Base-by-base conservation (phyloP, 805 yeast species). In the Metschnikowia baotianmanensis region DNA sequence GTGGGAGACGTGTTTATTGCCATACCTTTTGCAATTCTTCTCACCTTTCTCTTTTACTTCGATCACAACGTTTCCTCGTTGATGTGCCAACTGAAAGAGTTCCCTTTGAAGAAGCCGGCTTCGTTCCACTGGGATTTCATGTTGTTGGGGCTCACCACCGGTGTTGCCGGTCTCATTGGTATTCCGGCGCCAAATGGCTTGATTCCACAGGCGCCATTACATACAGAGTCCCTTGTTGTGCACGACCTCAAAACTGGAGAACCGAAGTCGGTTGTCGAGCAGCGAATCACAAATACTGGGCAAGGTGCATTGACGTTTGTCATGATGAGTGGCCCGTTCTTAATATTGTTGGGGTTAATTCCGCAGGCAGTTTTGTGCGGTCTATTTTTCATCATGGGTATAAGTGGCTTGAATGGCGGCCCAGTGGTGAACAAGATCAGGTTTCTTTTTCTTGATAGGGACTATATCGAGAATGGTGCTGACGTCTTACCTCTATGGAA, bases 301-400 rank as follows among this genome's bases (percentile, higher is more conserved):
- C 99, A 91, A 56, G 99, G 99, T 0, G 62, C 86, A 10, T 57
- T 91, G 60, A 86, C 88, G 7, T 63, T 91, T 44, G 93, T 86
- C 0, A 81, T 89, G 67, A 93, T 91, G 98, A 66, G 91, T 2
- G 72, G 95, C 12, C 99, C 99, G 0, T 72, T 91, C 24, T 68
- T 91, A 44, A 71, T 81, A 0, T 91, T 93, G 7, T 65, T 93
- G 22, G 91, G 90, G 0, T 67, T 80, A 22, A 84, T 91, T 20
- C 99, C 99, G 0, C 97, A 91, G 58, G 93, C 95, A 6, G 95
- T 91, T 1, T 67, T 91, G 15, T 86, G 96, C 0, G 99, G 99
- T 0, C 69, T 93, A 34, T 91, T 93, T 59, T 90, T 89, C 72
- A 79, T 87, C 46, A 91, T 91, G 98, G 97, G 96, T 0, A 69